Evolutionary conservation across 352 stramenopile species (phyloP).

Genomic region (Pythium periplocum): DNA sequence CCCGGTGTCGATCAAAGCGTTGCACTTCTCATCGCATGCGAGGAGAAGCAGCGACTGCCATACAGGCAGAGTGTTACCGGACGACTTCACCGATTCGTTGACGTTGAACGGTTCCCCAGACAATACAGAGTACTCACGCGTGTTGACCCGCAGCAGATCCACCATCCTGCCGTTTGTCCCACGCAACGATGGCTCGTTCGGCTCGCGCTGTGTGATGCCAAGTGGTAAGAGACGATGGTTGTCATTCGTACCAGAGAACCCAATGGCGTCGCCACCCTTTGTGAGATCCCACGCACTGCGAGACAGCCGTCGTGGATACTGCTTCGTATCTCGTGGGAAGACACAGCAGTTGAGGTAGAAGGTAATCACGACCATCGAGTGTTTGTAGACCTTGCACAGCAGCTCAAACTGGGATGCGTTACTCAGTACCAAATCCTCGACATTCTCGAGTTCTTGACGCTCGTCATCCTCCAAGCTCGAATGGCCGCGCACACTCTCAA

Average conservation of each 20-base stretch:
- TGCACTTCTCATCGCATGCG: constrained; percentile 28
- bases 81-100: neutral
- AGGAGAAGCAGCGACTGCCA: constrained; percentile 47
- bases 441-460: constrained; percentile 33
- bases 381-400: constrained; percentile 43
- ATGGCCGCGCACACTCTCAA: constrained; percentile 22
- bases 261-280: constrained; percentile 45
- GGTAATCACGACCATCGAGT: constrained; percentile 72
- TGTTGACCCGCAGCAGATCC: constrained; percentile 45
- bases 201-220: constrained; percentile 61
- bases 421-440: constrained; percentile 66
- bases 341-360: constrained; percentile 83
- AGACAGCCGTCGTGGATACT: constrained; percentile 65
- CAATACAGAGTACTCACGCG: constrained; percentile 30
- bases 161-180: constrained; percentile 88
- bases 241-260: constrained; percentile 90
- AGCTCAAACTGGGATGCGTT: constrained; percentile 62
- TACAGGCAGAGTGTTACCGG: neutral
- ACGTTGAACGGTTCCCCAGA: neutral
- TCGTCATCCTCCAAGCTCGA: constrained; percentile 11
- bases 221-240: constrained; percentile 75
- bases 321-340: constrained; percentile 75
- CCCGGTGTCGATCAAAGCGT: constrained; percentile 84
- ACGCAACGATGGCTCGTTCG: constrained; percentile 36
- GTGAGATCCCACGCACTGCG: constrained; percentile 83